Conservation (phyloP, 441 rosid species). For the Populus trichocarpa region DNA sequence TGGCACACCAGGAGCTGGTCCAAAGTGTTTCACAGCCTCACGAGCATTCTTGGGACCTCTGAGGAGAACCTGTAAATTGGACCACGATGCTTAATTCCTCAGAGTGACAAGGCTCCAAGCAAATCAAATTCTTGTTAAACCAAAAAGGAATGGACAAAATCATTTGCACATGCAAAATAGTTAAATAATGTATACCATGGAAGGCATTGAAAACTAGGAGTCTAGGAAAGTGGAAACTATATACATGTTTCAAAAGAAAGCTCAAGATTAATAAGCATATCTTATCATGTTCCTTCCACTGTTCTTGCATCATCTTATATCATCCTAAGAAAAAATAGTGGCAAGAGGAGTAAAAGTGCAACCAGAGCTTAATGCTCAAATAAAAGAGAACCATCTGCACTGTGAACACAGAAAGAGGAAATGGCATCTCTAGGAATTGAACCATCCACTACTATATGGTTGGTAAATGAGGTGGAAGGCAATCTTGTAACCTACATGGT, state of each 20-base stretch:
- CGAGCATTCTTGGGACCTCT: too few relatives aligned
- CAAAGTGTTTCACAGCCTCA: too few relatives aligned
- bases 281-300: not conserved
- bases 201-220: not conserved
- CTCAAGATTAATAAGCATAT: not conserved
- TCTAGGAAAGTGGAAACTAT: not conserved
- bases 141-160: not conserved
- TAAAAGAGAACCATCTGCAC: not conserved
- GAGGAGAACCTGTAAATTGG: not conserved
- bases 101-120: not conserved
- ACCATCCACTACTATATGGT: too few relatives aligned
- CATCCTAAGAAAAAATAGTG: not conserved
- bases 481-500: too few relatives aligned
- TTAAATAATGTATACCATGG: not conserved
- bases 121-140: not conserved
- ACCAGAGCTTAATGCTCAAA: not conserved
- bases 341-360: not conserved
- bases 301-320: not conserved
- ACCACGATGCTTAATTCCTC: not conserved
- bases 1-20: too few relatives aligned
- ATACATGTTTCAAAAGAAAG: not conserved
- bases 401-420: not conserved
- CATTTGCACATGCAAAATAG: not conserved
- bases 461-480: too few relatives aligned
- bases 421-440: too few relatives aligned